Conservation (phyloP, 2,329 filamentous ascomycete species). For the Drechslerella coelobrocha region DNA sequence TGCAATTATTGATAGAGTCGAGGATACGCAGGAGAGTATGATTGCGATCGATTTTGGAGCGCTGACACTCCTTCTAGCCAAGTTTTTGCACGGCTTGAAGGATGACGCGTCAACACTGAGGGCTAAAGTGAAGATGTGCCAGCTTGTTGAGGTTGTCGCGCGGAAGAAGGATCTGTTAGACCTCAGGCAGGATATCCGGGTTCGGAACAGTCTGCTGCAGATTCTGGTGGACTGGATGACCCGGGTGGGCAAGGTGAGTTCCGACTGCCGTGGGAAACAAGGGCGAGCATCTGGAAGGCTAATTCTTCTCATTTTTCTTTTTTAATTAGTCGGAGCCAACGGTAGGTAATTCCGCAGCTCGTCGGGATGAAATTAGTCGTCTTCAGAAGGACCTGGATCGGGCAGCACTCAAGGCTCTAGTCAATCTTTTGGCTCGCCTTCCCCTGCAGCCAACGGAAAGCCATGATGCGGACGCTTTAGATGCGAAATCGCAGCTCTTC, state of each 20-base stretch:
- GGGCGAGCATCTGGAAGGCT: background rate
- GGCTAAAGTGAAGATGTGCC: constrained; percentile 74
- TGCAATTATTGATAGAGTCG: constrained; percentile 69
- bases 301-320: constrained; percentile 2
- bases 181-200: constrained; percentile 71
- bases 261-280: background rate
- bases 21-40: constrained; percentile 69
- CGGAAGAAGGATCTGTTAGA: constrained; percentile 73
- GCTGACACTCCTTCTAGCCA: constrained; percentile 71
- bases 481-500: constrained; percentile 74
- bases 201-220: constrained; percentile 72
- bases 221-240: constrained; percentile 74
- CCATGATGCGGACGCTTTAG: constrained; percentile 70
- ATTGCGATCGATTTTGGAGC: constrained; percentile 70
- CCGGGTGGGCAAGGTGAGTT: constrained; percentile 59
- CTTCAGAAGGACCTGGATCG: constrained; percentile 72
- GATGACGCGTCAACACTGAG: constrained; percentile 67
- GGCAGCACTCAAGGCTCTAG: constrained; percentile 70
- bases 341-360: constrained; percentile 54
- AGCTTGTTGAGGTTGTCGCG: constrained; percentile 70
- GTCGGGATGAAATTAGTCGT: constrained; percentile 66
- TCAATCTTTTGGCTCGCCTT: constrained; percentile 70
- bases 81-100: constrained; percentile 68
- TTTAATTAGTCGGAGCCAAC: constrained; percentile 32
- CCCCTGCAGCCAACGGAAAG: constrained; percentile 71